A percentile compares a stretch with the other conserved stretches of the same genome.
Evolutionary conservation across 2,329 filamentous ascomycete genomes (phyloP).

Genomic region (Dothistroma pini): DNA sequence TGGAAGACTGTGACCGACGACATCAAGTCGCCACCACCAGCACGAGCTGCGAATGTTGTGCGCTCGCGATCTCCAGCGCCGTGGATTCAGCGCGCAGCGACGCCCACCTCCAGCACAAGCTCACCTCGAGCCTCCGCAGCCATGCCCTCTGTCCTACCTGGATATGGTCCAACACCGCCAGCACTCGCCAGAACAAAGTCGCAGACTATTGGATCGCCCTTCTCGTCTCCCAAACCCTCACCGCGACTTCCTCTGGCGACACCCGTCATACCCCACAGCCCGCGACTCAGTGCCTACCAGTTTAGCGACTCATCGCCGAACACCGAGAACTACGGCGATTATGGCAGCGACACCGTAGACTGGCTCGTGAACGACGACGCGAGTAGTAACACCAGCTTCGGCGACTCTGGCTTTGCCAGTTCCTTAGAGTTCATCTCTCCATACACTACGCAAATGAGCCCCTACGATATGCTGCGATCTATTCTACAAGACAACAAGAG

Average conservation of each 20-base stretch:
- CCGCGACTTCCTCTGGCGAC: conserved; percentile 86
- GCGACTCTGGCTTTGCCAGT: conserved; percentile 68
- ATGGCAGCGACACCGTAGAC: conserved; percentile 91
- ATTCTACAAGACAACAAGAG: conserved; percentile 85
- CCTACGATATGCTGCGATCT: conserved; percentile 95
- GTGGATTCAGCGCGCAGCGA: conserved; percentile 72
- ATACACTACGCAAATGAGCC: conserved; percentile 84
- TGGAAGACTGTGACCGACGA: conserved; percentile 62
- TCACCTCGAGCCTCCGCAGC: conserved; percentile 74
- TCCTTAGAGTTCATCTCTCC: conserved; percentile 71
- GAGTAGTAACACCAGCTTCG: conserved; percentile 74
- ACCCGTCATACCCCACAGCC: conserved; percentile 88
- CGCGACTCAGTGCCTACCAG: conserved; percentile 90
- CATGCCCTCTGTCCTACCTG: conserved; percentile 78
- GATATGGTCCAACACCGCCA: conserved; percentile 68
- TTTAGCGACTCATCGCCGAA: conserved; percentile 81
- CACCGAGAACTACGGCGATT: conserved; percentile 83
- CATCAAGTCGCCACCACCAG: conserved; percentile 71
- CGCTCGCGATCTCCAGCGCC: conserved; percentile 88
- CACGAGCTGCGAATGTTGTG: conserved; percentile 76
- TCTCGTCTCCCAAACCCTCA: conserved; percentile 88
- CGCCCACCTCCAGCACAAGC: conserved; percentile 73
- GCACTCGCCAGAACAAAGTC: conserved; percentile 74
- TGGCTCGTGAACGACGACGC: conserved; percentile 87
- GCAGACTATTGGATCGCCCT: conserved; percentile 69